Percentiles rank a stretch among this genome's conserved stretches.
phyloP scores from a whole-genome alignment of 164 flowering plant species.

The Santalum album region DNA sequence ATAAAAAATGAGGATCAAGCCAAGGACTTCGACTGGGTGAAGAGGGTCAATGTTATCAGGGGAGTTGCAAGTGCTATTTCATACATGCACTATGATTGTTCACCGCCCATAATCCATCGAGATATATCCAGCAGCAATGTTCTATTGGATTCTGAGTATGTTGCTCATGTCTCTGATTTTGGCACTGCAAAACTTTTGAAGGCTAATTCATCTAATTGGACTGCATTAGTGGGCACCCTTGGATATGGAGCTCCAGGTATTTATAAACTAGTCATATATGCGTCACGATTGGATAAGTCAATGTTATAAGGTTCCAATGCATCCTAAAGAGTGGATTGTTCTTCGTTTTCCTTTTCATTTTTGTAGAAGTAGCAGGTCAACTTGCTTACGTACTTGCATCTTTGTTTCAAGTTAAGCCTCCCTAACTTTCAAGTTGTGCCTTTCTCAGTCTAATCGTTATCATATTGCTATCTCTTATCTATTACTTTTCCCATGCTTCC shows the following conservation, averaged over 20 bases:
- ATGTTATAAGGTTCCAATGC: too few species aligned
- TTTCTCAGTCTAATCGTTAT: too few species aligned
- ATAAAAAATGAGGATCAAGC: neutral
- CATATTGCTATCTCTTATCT: too few species aligned
- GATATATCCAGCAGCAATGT: neutral
- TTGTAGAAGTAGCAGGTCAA: too few species aligned
- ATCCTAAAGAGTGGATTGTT: too few species aligned
- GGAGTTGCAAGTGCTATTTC: neutral
- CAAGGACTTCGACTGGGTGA: neutral
- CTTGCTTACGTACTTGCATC: too few species aligned
- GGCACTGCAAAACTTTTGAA: neutral
- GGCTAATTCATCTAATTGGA: neutral
- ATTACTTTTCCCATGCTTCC: too few species aligned
- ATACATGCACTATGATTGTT: neutral
- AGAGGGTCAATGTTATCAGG: neutral
- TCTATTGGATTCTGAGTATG: neutral
- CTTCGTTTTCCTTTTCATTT: too few species aligned
- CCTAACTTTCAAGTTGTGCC: too few species aligned
- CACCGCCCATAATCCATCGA: constrained; percentile 1
- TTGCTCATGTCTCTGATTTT: neutral
- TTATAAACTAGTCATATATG: too few species aligned
- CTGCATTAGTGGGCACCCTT: neutral
- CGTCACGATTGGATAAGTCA: too few species aligned
- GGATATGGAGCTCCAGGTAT: neutral
- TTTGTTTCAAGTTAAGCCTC: too few species aligned